phyloP scores from a whole-genome alignment of 768 basidiomycete species.

The Auriculariales sp. region DNA sequence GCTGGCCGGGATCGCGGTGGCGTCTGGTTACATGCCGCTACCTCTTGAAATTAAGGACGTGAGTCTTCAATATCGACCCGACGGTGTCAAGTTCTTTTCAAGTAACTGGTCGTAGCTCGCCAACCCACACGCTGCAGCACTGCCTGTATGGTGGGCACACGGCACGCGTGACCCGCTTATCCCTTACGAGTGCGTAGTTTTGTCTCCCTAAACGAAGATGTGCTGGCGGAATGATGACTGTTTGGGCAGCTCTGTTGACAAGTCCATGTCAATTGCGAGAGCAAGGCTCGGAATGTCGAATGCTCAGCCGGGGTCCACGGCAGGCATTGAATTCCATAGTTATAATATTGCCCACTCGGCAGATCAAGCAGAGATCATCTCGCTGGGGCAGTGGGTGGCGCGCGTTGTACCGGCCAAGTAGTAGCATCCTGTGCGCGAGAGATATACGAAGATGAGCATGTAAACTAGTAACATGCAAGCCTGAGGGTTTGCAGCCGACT shows the following conservation, averaged over 20 bases:
- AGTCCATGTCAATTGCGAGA: constrained; percentile 9
- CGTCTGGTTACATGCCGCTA: constrained; percentile 75
- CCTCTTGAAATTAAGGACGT: constrained; percentile 51
- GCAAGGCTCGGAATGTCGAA: constrained; percentile 3
- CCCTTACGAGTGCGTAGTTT: constrained; percentile 24
- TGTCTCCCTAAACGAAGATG: not conserved
- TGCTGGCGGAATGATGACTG: not conserved
- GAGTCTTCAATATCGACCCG: constrained; percentile 10
- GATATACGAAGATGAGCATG: too few relatives aligned
- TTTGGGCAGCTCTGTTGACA: not conserved
- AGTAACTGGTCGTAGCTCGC: not conserved
- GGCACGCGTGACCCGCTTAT: constrained; percentile 68
- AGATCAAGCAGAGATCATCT: constrained; percentile 46
- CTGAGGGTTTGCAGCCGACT: too few relatives aligned
- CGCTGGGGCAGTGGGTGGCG: constrained; percentile 59
- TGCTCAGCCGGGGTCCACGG: constrained; percentile 11
- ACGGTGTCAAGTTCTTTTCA: not conserved
- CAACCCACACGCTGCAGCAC: constrained; percentile 43
- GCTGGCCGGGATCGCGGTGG: constrained; percentile 53
- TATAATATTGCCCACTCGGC: constrained; percentile 61
- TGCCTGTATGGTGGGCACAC: constrained; percentile 81
- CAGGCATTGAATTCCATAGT: constrained; percentile 50
- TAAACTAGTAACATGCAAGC: too few relatives aligned
- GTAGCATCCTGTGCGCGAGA: too few relatives aligned
- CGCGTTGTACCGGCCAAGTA: constrained; percentile 28